These are phyloP conservation scores for Phialophora chinensis DNA, from an alignment of 2,329 filamentous ascomycete species.

Conservation along the genomic window DNA sequence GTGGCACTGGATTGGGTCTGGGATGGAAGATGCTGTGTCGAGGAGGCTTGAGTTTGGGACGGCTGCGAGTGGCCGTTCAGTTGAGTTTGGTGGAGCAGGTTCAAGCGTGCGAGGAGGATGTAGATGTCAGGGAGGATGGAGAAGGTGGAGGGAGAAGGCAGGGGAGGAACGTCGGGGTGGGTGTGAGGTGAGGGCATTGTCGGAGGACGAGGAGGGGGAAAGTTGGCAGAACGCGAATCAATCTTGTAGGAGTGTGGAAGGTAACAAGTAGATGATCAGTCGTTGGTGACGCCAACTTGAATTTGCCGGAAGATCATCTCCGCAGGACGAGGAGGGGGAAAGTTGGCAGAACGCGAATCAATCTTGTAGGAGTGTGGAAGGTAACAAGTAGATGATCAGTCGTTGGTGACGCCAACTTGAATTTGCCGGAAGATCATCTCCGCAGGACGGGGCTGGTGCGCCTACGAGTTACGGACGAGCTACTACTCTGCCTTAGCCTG, in stretches of 20 bases:
- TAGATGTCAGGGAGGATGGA: constrained; percentile 85
- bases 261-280: neutral
- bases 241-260: neutral
- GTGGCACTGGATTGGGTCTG: constrained; percentile 30
- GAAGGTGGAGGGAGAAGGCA: constrained; percentile 80
- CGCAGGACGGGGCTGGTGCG: neutral
- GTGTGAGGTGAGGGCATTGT: constrained; percentile 27
- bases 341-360: neutral
- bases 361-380: neutral
- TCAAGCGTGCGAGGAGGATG: constrained; percentile 74
- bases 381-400: neutral
- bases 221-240: neutral
- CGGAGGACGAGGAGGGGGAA: neutral
- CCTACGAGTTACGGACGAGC: too few species aligned
- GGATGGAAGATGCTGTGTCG: constrained; percentile 35
- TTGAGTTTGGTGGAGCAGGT: constrained; percentile 52
- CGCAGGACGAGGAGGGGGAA: neutral
- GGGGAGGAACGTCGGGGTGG: constrained; percentile 46
- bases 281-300: neutral
- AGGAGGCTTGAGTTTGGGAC: constrained; percentile 37
- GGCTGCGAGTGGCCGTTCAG: constrained; percentile 38
- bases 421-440: neutral
- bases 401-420: neutral
- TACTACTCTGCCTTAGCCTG: neutral
- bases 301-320: neutral